These are phyloP conservation scores for Xylaria sp. DNA, from an alignment of 2,329 filamentous ascomycete species.

Conservation along the genomic window DNA sequence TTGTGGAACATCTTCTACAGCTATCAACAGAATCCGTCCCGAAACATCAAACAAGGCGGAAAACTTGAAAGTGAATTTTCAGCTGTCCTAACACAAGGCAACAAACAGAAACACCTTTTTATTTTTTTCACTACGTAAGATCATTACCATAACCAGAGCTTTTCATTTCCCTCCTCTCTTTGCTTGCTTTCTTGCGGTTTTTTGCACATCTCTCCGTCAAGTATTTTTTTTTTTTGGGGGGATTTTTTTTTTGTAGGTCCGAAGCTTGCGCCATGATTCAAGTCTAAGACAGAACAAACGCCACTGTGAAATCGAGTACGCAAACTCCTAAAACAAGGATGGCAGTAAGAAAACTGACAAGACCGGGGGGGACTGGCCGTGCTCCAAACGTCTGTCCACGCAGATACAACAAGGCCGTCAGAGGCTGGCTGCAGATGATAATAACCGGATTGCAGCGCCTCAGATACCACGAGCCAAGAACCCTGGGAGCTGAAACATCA, in stretches of 20 bases:
- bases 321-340: conserved; percentile 39
- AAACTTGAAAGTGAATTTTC: conserved; percentile 38
- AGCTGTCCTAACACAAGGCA: conserved; percentile 28
- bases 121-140: conserved; percentile 20
- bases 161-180: conserved; percentile 16
- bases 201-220: not conserved
- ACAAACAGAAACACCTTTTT: conserved; percentile 35
- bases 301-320: conserved; percentile 34
- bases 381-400: conserved; percentile 12
- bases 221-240: conserved; percentile 2
- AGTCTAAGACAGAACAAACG: conserved; percentile 32
- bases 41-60: conserved; percentile 37
- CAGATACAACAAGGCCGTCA: conserved; percentile 13
- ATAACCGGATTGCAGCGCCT: conserved; percentile 16
- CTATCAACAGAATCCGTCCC: conserved; percentile 29
- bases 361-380: not conserved
- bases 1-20: conserved; percentile 30
- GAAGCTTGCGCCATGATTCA: conserved; percentile 37
- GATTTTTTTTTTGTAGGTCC: conserved; percentile 21
- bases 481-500: conserved; percentile 33
- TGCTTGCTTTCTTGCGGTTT: not conserved
- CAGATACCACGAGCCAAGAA: conserved; percentile 11
- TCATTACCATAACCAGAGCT: conserved; percentile 19
- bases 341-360: conserved; percentile 28
- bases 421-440: conserved; percentile 5